phyloP scores from a whole-genome alignment of 352 stramenopile genomes.

The Globisporangium splendens region DNA sequence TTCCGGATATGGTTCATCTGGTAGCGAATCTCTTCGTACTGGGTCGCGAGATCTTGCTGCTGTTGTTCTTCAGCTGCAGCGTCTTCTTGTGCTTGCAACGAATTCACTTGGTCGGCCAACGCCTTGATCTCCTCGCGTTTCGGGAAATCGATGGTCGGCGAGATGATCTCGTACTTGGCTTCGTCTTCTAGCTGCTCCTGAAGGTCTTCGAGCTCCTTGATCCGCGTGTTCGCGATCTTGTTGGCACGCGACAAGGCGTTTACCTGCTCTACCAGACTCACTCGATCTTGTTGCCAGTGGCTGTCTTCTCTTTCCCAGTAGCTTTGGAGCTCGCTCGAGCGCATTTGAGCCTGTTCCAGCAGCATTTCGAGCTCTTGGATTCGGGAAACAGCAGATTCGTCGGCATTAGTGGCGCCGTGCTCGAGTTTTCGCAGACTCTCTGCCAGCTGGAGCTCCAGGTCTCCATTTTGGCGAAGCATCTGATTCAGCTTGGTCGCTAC shows the following conservation, averaged over 20 bases:
- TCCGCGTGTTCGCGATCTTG: conserved; percentile 19
- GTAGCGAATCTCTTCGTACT: conserved; percentile 19
- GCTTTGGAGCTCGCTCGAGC: conserved; percentile 11
- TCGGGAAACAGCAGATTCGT: neutral
- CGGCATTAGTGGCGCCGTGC: neutral
- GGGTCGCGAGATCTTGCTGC: conserved; percentile 5
- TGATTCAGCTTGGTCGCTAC: conserved; percentile 59
- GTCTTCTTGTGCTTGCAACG: conserved; percentile 2
- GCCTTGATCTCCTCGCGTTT: conserved; percentile 43
- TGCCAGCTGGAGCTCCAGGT: conserved; percentile 14
- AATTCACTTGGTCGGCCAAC: conserved; percentile 12
- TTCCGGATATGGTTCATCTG: conserved; percentile 21
- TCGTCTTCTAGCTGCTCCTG: conserved; percentile 43
- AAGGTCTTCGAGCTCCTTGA: conserved; percentile 31
- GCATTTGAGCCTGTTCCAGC: conserved; percentile 6
- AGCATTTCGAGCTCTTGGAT: conserved; percentile 10
- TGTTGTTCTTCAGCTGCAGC: neutral
- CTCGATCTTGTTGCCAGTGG: conserved; percentile 11
- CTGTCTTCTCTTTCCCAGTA: conserved; percentile 6
- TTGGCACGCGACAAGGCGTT: conserved; percentile 19
- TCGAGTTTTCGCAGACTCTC: conserved; percentile 3
- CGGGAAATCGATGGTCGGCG: conserved; percentile 37
- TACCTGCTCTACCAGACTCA: conserved; percentile 13
- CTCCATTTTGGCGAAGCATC: conserved; percentile 30
- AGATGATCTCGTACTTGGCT: conserved; percentile 40